Evolutionary conservation across 2,329 filamentous ascomycete species (phyloP), one percentile per base, ranked within the genome.

Genomic region (Monilinia fructicola): DNA sequence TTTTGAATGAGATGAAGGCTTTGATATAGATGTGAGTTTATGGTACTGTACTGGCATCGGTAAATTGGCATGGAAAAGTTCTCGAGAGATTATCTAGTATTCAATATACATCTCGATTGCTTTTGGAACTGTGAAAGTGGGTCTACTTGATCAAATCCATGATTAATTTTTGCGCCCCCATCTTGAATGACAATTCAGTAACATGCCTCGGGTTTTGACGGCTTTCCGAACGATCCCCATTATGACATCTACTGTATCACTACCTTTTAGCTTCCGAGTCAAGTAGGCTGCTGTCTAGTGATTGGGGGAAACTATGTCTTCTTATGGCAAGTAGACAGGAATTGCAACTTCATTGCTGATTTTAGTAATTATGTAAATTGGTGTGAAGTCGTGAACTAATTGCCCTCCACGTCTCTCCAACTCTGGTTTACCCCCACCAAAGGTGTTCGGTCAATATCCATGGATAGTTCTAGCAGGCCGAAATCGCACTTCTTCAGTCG

Each of bases 261-360:
- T 14, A 56, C 31, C 21, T 28, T 7, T 28, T 44, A 28, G 54
- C 16, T 21, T 44, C 55, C 3, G 21, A 21, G 58, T 50, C 14
- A 60, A 60, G 14, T 4, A 38, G 12, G 7, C n/a, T 38, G 7
- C n/a, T 38, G 28, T n/a, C 44, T 9, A 38, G 9, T 60, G 58
- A 60, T 60, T 50, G 58, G 58, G 44, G 58, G 58, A 61, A 50
- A 50, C 38, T 61, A 61, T 61, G 26, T 21, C 58, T 50, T 35
- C 21, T 50, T 50, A 50, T 35, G 58, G 58, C 50, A 50, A 50
- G 16, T 4, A 48, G 46, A 35, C 2, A 21, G 42, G 28, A 46
- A 23, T n/a, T 21, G 44, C 9, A 38, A 60, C 46, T 60, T 50
- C 21, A 60, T 60, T 38, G 28, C 58, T 18, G 28, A 23, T 60